Percentiles rank a stretch among this genome's conserved stretches.
Conservation (phyloP, 2,329 filamentous ascomycete species). For the Whalleya microplaca region DNA sequence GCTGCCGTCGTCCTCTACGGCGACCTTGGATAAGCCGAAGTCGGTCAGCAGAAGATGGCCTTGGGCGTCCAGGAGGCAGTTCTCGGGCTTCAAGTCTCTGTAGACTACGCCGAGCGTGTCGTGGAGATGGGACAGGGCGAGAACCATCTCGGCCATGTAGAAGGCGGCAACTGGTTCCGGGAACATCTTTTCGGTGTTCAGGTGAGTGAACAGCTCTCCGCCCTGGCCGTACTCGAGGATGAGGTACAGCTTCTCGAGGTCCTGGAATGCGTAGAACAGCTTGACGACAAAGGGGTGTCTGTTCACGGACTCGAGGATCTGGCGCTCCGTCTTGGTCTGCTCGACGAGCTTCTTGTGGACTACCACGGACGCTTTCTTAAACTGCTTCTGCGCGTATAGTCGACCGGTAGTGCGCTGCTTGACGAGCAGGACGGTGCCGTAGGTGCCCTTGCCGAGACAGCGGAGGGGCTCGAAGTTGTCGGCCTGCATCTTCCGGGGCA, state of each 20-base stretch:
- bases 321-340: conserved; percentile 95
- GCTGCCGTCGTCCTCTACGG: conserved; percentile 67
- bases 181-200: conserved; percentile 94
- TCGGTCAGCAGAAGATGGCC: conserved; percentile 94
- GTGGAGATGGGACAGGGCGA: conserved; percentile 92
- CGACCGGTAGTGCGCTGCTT: conserved; percentile 86
- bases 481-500: conserved; percentile 81
- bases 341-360: conserved; percentile 96
- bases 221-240: conserved; percentile 98
- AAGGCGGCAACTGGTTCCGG: conserved; percentile 86
- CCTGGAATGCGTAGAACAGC: conserved; percentile 97
- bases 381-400: conserved; percentile 96
- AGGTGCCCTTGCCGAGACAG: conserved; percentile 94
- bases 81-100: conserved; percentile 96
- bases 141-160: conserved; percentile 98
- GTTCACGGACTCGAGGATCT: conserved; percentile 94
- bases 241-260: conserved; percentile 94
- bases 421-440: conserved; percentile 91
- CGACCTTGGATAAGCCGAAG: conserved; percentile 95
- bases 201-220: conserved; percentile 94
- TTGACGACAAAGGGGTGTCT: conserved; percentile 98
- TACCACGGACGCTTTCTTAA: conserved; percentile 93
- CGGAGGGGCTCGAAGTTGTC: conserved; percentile 88
- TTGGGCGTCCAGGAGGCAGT: conserved; percentile 88
- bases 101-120: conserved; percentile 92